phyloP scores from a whole-genome alignment of 2,329 filamentous ascomycete genomes.

The Diaporthe ampelina region DNA sequence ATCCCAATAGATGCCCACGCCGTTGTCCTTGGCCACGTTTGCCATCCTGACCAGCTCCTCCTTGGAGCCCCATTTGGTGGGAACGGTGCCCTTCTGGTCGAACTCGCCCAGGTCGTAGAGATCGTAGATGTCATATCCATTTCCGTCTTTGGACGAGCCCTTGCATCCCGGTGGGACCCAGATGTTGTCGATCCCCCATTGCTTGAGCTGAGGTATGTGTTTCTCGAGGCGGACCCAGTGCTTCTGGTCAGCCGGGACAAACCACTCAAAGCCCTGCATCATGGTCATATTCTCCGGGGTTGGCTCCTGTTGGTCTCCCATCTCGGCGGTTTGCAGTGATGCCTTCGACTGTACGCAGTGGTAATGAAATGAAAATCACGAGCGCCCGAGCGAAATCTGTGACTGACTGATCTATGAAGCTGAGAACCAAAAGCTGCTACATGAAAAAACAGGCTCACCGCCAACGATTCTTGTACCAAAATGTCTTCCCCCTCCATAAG shows the following conservation, averaged over 20 bases:
- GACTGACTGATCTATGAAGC: not conserved
- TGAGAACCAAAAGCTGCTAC: not conserved
- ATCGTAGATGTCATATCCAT: slow-evolving; percentile 80
- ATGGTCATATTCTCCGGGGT: slow-evolving; percentile 67
- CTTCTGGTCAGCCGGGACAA: slow-evolving; percentile 72
- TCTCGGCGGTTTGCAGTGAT: slow-evolving; percentile 41
- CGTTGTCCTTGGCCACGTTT: slow-evolving; percentile 65
- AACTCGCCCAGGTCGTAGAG: slow-evolving; percentile 80
- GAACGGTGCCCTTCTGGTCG: slow-evolving; percentile 75
- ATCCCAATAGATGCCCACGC: slow-evolving; percentile 77
- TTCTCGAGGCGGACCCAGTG: slow-evolving; percentile 74
- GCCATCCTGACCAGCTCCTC: slow-evolving; percentile 71
- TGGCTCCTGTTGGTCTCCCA: slow-evolving; percentile 44
- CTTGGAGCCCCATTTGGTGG: slow-evolving; percentile 79
- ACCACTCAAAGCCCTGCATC: slow-evolving; percentile 83
- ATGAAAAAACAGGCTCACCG: slow-evolving; percentile 2
- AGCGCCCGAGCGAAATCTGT: not conserved
- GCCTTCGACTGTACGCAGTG: slow-evolving; percentile 38
- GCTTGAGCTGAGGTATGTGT: slow-evolving; percentile 69
- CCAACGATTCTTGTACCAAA: not conserved
- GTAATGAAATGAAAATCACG: too few relatives aligned
- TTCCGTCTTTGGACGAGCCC: slow-evolving; percentile 72
- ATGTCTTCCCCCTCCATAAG: not conserved
- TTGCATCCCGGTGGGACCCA: slow-evolving; percentile 83
- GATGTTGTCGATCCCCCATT: slow-evolving; percentile 73